Conservation (phyloP, 768 basidiomycete genomes). For the Jaapia argillacea region DNA sequence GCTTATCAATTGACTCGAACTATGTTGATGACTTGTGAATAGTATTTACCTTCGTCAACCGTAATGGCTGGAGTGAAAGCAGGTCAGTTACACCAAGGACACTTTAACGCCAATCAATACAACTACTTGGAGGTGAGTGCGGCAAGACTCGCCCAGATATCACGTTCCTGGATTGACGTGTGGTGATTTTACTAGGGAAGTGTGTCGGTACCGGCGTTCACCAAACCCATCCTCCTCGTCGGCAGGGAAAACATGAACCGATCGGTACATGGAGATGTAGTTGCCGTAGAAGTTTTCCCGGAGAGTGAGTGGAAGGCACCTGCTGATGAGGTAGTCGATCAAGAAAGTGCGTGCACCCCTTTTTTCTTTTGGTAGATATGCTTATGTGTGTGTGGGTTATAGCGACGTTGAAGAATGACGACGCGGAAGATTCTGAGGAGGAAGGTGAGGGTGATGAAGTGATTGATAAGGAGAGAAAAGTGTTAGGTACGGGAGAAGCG, state of each 20-base stretch:
- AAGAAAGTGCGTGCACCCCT: conserved; percentile 52
- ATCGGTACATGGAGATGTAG: conserved; percentile 87
- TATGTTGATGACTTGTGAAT: not conserved
- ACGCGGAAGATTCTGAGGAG: conserved; percentile 66
- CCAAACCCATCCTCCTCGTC: conserved; percentile 73
- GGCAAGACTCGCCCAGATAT: not conserved
- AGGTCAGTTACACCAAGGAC: conserved; percentile 80
- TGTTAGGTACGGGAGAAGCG: conserved; percentile 13
- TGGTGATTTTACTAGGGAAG: conserved; percentile 43
- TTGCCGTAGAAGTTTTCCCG: conserved; percentile 81
- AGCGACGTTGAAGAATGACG: conserved; percentile 82
- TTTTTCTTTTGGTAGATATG: not conserved
- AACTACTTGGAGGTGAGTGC: conserved; percentile 84
- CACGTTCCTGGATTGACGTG: not conserved
- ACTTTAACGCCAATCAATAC: conserved; percentile 92
- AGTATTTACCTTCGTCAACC: conserved; percentile 74
- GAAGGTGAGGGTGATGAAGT: conserved; percentile 36
- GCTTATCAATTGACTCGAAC: not conserved
- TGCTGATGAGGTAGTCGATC: conserved; percentile 87
- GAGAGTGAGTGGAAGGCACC: conserved; percentile 90
- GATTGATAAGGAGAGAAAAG: conserved; percentile 19
- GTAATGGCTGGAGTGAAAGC: conserved; percentile 78
- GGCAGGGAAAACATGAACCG: conserved; percentile 95
- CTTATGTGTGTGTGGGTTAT: not conserved
- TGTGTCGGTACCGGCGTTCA: conserved; percentile 63